Evolutionary conservation across 345 rosid species (phyloP).

Genomic region (Pistacia integerrima): DNA sequence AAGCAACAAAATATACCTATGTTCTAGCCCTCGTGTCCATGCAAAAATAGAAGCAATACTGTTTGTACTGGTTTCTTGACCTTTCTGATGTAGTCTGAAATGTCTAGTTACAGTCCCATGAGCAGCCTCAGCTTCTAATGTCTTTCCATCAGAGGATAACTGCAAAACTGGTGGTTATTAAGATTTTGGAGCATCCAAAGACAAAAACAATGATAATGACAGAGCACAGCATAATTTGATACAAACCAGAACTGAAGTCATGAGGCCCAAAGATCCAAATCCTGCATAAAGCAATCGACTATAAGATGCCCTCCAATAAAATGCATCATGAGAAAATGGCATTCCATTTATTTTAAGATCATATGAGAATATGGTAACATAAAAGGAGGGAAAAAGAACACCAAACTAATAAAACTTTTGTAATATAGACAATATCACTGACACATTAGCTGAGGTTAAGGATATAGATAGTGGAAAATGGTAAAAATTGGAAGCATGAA

Average conservation of each 20-base stretch:
- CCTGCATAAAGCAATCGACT: constrained; percentile 49
- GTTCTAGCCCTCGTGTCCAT: constrained; percentile 91
- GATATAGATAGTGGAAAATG: background rate
- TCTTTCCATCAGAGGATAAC: constrained; percentile 95
- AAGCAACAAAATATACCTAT: constrained; percentile 58
- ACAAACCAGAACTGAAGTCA: constrained; percentile 94
- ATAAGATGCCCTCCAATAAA: constrained; percentile 12
- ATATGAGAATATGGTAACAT: background rate
- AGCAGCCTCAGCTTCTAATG: constrained; percentile 97
- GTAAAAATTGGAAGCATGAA: background rate
- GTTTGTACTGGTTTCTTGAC: constrained; percentile 97
- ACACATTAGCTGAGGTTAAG: background rate
- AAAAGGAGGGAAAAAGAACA: background rate
- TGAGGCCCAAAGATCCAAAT: constrained; percentile 96
- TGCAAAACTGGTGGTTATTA: constrained; percentile 33
- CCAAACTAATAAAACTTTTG: background rate
- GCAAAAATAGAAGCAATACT: constrained; percentile 98
- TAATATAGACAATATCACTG: background rate
- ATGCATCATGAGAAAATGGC: background rate
- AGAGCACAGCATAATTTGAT: constrained; percentile 5
- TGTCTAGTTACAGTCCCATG: constrained; percentile 98
- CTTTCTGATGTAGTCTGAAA: constrained; percentile 85
- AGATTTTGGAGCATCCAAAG: background rate
- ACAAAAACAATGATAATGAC: background rate
- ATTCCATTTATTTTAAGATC: background rate